phyloP scores from a whole-genome alignment of 345 rosid genomes.

The Eucalyptus urophylla region DNA sequence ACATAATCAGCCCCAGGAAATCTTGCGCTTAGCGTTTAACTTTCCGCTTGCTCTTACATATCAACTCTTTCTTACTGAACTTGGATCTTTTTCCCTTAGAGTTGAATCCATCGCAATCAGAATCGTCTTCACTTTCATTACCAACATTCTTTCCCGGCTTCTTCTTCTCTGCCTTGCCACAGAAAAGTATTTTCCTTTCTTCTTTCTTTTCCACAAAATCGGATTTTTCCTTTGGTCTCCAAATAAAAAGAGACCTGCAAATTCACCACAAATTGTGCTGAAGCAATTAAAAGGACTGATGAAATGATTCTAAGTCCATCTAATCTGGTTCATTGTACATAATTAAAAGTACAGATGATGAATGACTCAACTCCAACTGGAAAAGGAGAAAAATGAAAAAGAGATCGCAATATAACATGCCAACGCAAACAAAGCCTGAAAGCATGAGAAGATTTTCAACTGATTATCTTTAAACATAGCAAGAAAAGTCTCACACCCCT shows the following conservation, averaged over 20 bases:
- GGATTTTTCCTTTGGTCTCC: slow-evolving; percentile 63
- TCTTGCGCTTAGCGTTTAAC: background rate
- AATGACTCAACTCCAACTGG: background rate
- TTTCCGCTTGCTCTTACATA: background rate
- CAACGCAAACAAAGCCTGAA: background rate
- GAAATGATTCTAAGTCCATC: background rate
- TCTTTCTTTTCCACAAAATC: slow-evolving; percentile 46
- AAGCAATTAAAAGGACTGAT: background rate
- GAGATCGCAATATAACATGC: background rate
- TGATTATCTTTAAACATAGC: background rate
- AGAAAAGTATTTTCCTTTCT: slow-evolving; percentile 38
- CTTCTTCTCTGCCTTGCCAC: slow-evolving; percentile 39
- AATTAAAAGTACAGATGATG: background rate
- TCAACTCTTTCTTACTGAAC: slow-evolving; percentile 12
- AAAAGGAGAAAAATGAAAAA: background rate
- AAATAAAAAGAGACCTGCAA: slow-evolving; percentile 78
- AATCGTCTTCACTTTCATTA: slow-evolving; percentile 39
- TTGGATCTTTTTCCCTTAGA: slow-evolving; percentile 44
- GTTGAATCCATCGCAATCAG: slow-evolving; percentile 31
- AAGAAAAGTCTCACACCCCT: background rate
- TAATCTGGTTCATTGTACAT: background rate
- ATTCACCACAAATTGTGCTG: background rate
- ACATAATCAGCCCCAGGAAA: background rate
- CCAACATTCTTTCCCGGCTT: slow-evolving; percentile 27
- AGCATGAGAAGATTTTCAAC: background rate